phyloP scores from a whole-genome alignment of 2,329 filamentous ascomycete species.

The Aspergillus pseudoglaucus region DNA sequence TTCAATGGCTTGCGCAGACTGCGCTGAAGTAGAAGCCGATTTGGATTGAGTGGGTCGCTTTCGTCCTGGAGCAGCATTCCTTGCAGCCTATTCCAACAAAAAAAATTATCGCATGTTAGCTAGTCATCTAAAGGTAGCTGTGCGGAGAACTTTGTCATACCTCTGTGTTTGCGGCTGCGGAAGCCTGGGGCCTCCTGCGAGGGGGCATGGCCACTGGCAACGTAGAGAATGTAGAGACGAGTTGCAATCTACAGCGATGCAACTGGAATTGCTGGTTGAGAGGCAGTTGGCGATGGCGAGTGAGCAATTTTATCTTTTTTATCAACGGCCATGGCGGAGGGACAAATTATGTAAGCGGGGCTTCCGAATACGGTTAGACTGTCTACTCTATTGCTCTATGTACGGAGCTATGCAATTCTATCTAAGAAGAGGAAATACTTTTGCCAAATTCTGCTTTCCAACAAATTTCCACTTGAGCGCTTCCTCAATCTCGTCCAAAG shows the following conservation, averaged over 20 bases:
- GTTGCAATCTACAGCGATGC: background rate
- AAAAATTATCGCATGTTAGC: conserved; percentile 7
- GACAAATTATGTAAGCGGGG: background rate
- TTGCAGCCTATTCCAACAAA: conserved; percentile 9
- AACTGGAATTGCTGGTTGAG: background rate
- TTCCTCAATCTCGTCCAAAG: conserved; percentile 46
- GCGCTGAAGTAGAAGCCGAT: conserved; percentile 11
- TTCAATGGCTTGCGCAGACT: conserved; percentile 9
- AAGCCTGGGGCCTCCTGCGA: conserved; percentile 29
- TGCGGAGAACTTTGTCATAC: conserved; percentile 25
- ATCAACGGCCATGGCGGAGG: background rate
- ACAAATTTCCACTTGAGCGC: conserved; percentile 33
- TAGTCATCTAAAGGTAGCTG: background rate
- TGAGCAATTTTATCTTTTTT: background rate
- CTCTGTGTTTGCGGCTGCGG: conserved; percentile 24
- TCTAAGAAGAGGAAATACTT: too few relatives aligned
- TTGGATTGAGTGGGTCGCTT: conserved; percentile 25
- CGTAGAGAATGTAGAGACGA: background rate
- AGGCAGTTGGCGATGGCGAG: background rate
- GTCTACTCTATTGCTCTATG: background rate
- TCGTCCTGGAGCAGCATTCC: conserved; percentile 15
- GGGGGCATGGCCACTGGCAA: conserved; percentile 26
- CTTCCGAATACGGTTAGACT: background rate
- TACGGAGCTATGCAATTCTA: too few relatives aligned
- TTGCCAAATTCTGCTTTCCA: too few relatives aligned